Percentiles rank a stretch among this genome's conserved stretches.
Conservation (phyloP, 495 filamentous ascomycete species). For the Rostrohypoxylon terebratum region DNA sequence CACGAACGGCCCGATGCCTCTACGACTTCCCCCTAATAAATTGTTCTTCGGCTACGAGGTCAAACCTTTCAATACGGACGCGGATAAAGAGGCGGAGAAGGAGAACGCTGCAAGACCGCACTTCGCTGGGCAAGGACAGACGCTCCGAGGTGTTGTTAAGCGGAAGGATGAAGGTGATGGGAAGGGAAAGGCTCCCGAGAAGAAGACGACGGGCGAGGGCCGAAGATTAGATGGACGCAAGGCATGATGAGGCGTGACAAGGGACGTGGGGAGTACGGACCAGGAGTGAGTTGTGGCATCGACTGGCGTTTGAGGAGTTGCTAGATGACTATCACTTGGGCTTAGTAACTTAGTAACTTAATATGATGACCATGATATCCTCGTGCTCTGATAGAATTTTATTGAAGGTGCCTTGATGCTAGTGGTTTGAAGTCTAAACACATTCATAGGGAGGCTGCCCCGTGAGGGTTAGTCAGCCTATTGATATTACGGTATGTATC, state of each 20-base stretch:
- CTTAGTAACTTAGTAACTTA: slow-evolving; percentile 18
- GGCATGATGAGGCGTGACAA: not conserved
- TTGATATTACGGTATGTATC: not conserved
- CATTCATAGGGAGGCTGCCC: no score
- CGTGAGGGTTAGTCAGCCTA: not conserved
- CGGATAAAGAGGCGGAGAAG: slow-evolving; percentile 73
- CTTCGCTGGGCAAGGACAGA: slow-evolving; percentile 90
- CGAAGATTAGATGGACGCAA: slow-evolving; percentile 56
- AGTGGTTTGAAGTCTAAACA: not conserved
- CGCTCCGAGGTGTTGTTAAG: slow-evolving; percentile 76
- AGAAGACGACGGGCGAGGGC: slow-evolving; percentile 50
- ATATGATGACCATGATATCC: slow-evolving; percentile 23
- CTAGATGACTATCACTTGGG: slow-evolving; percentile 12
- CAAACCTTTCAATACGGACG: slow-evolving; percentile 84
- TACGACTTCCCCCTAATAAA: slow-evolving; percentile 87
- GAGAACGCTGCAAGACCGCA: slow-evolving; percentile 73
- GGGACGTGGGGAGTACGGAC: not conserved
- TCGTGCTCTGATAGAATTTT: not conserved
- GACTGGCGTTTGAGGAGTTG: slow-evolving; percentile 35
- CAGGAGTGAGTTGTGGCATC: not conserved
- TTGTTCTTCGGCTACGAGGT: slow-evolving; percentile 96
- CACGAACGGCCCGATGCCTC: slow-evolving; percentile 84
- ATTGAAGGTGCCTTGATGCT: not conserved
- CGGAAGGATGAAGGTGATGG: slow-evolving; percentile 59
- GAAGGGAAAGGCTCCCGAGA: slow-evolving; percentile 53